Evolutionary conservation across 75 land plant species (phyloP), one percentile per base, ranked within the genome.

Genomic region (Isoetes taiwanensis): DNA sequence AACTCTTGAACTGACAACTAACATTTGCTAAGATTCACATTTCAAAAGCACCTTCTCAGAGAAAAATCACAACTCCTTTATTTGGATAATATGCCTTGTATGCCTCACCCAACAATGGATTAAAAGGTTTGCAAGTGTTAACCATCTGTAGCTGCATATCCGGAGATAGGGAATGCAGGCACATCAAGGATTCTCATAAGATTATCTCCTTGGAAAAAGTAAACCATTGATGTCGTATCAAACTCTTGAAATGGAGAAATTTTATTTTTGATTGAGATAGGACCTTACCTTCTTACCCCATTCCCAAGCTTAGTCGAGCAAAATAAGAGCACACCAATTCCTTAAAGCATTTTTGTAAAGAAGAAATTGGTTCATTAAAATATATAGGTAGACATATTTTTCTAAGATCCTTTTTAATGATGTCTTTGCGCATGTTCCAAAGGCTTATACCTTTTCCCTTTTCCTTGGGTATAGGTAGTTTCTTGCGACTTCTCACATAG

Each of bases 271-370:
- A n/a, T n/a, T n/a, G n/a, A n/a, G n/a, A 30, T 10, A 48, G 4
- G 26, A 55, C 32, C 66, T n/a, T n/a, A n/a, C n/a, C n/a, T n/a
- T n/a, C n/a, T 37, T 37, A n/a, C 50, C 50, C 25, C 16, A 46
- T 6, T 3, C n/a, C 8, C 25, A 19, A 5, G 50, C 50, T 8
- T 23, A 3, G 16, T 46, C 50, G 25, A 46, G 50, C n/a, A 46
- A 46, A 23, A 46, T 46, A 46, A 6, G 50, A 46, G 19, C 14
- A 46, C 23, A 19, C 50, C 50, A 46, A 23, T 16, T 46, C 50
- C 16, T 46, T 23, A 23, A 46, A 46, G 16, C 50, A 46, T 23
- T 46, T 46, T n/a, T 46, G 50, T 23, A 46, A 19, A 6, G 50
- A 46, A 23, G 50, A 46, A 23, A 46, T 46, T 46, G 50, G 50